A percentile compares a stretch with the other conserved stretches of the same genome.
Conservation (phyloP, 371 early-diverging fungal species). For the Blakeslea trispora region DNA sequence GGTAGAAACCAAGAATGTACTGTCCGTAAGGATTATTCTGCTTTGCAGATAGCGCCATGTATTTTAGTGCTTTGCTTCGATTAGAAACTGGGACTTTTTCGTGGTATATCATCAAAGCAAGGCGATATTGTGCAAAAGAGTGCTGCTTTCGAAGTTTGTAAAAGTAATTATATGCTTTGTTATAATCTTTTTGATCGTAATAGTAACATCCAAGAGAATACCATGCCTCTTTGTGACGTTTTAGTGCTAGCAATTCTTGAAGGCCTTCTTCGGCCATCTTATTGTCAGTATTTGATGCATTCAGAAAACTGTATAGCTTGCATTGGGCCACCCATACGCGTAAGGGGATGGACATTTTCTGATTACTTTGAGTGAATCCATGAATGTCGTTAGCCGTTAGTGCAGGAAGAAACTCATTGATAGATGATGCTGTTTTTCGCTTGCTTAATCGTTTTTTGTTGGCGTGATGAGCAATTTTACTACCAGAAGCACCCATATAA, state of each 20-base stretch:
- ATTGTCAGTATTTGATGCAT: conserved; percentile 11
- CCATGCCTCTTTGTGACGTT: conserved; percentile 18
- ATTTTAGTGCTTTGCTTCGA: neutral
- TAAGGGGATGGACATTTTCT: conserved; percentile 9
- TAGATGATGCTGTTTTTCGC: no score
- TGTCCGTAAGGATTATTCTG: conserved; percentile 34
- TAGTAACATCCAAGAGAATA: conserved; percentile 30
- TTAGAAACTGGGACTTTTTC: conserved; percentile 11
- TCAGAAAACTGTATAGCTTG: conserved; percentile 33
- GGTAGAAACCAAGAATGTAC: conserved; percentile 35
- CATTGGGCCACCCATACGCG: conserved; percentile 47
- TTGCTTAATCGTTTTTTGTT: no score
- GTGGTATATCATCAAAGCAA: conserved; percentile 16
- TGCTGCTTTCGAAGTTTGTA: conserved; percentile 9
- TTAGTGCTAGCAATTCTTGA: conserved; percentile 17
- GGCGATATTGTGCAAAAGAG: conserved; percentile 21
- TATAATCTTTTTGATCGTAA: conserved; percentile 15
- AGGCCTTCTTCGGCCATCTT: conserved; percentile 29
- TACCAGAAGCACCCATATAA: neutral
- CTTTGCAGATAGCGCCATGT: conserved; percentile 19
- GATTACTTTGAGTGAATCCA: neutral
- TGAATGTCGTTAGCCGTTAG: neutral
- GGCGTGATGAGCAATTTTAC: neutral
- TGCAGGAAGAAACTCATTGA: no score
- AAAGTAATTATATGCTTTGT: conserved; percentile 20